Evolutionary conservation across 2,329 filamentous ascomycete species (phyloP).

Genomic region (Juglanconis sp.): DNA sequence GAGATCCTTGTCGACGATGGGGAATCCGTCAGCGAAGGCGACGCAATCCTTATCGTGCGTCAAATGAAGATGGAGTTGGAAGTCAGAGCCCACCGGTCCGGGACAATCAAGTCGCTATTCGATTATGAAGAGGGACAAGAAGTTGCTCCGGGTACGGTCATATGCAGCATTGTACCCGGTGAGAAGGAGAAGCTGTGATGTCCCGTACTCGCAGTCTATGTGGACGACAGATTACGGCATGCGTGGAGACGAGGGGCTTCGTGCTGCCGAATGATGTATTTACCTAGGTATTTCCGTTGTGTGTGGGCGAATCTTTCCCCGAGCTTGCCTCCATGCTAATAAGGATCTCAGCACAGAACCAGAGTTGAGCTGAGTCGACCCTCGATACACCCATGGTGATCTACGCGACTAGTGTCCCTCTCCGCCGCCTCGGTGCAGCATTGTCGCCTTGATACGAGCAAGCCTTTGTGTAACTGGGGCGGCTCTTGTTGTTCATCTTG

Average conservation of each 20-base stretch:
- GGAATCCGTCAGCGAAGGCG: slow-evolving; percentile 45
- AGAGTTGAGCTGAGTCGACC: not conserved
- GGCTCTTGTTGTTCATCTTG: not conserved
- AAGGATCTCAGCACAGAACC: not conserved
- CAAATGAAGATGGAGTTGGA: slow-evolving; percentile 73
- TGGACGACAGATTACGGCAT: not conserved
- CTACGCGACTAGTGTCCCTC: not conserved
- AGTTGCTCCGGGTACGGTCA: slow-evolving; percentile 52
- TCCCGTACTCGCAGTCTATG: not conserved
- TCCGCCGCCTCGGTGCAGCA: slow-evolving; percentile 5
- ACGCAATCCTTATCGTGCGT: slow-evolving; percentile 56
- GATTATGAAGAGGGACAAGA: slow-evolving; percentile 53
- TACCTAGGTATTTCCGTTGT: too few relatives aligned
- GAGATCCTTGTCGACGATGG: slow-evolving; percentile 55
- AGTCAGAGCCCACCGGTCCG: slow-evolving; percentile 46
- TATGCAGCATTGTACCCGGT: slow-evolving; percentile 21
- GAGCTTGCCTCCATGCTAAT: too few relatives aligned
- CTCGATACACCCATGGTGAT: not conserved
- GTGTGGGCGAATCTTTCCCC: too few relatives aligned
- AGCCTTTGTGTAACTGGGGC: slow-evolving; percentile 4
- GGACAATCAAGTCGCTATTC: slow-evolving; percentile 47
- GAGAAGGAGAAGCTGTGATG: slow-evolving; percentile 10
- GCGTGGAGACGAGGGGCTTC: not conserved
- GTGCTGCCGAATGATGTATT: not conserved
- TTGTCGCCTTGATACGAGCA: slow-evolving; percentile 2